These are phyloP conservation scores for Solidago caesia DNA, from an alignment of 129 eudicot genomes.

Conservation along the genomic window DNA sequence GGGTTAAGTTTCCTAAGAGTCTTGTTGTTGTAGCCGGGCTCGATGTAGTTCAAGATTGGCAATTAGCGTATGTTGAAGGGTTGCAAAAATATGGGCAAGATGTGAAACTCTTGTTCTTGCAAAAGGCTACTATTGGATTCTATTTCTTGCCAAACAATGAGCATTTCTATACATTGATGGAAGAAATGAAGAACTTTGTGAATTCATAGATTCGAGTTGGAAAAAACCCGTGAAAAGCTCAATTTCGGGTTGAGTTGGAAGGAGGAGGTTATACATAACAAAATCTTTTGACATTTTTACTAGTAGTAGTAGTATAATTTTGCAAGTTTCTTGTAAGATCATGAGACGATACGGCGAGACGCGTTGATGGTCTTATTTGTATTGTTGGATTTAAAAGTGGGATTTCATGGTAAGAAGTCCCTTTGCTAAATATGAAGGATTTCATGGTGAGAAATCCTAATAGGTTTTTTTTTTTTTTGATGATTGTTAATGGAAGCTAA, in stretches of 20 bases:
- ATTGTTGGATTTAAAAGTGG: conserved; percentile 23
- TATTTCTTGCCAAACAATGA: conserved; percentile 72
- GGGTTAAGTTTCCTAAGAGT: conserved; percentile 47
- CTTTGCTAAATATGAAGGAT: background rate
- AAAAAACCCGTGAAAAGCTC: conserved; percentile 12
- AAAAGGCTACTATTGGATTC: conserved; percentile 68
- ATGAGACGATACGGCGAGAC: conserved; percentile 11
- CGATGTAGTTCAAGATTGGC: conserved; percentile 75
- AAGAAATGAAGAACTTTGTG: conserved; percentile 56
- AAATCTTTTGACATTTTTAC: conserved; percentile 40
- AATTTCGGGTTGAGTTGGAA: conserved; percentile 19
- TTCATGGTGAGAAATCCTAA: background rate
- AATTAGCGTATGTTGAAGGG: conserved; percentile 57
- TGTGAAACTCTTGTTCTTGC: conserved; percentile 49
- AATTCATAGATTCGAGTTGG: conserved; percentile 17
- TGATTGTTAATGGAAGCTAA: conserved; percentile 39
- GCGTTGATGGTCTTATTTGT: conserved; percentile 14
- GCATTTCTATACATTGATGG: conserved; percentile 57
- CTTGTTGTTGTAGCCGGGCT: conserved; percentile 61
- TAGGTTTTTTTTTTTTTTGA: conserved; percentile 32
- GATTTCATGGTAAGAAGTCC: conserved; percentile 29
- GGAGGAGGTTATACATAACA: conserved; percentile 31
- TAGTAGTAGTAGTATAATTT: conserved; percentile 14
- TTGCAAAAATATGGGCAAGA: conserved; percentile 43
- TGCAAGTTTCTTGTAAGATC: conserved; percentile 19